These are phyloP conservation scores for Monosporozyma aquatica DNA, from an alignment of 805 yeast species.

Conservation along the genomic window DNA sequence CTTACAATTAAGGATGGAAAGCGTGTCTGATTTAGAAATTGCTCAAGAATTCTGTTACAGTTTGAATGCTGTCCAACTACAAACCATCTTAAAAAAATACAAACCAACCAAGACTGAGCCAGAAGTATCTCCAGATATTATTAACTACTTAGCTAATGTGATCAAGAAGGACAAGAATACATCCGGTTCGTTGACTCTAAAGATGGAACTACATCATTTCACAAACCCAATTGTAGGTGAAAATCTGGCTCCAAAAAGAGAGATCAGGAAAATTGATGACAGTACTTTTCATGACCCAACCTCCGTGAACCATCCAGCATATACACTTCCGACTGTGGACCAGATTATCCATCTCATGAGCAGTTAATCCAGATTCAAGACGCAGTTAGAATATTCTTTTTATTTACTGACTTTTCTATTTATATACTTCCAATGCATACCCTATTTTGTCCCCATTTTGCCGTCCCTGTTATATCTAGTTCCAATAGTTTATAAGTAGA, in stretches of 20 bases:
- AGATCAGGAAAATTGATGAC: not conserved
- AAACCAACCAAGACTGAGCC: constrained; percentile 7
- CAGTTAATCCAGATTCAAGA: not conserved
- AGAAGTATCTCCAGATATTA: constrained; percentile 9
- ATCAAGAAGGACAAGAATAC: constrained; percentile 6
- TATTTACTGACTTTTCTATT: too few species aligned
- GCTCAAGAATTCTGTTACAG: constrained; percentile 10
- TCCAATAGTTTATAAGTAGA: too few species aligned
- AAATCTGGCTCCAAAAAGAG: not conserved
- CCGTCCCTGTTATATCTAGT: too few species aligned
- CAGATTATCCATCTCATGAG: not conserved
- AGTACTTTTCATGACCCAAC: not conserved
- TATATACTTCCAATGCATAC: not conserved
- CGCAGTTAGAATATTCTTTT: too few species aligned
- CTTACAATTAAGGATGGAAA: constrained; percentile 12
- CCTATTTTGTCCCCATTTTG: not conserved
- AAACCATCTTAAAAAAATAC: constrained; percentile 11
- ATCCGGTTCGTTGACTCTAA: constrained; percentile 4
- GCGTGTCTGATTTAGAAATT: constrained; percentile 7
- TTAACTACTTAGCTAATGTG: constrained; percentile 7
- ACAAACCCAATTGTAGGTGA: constrained; percentile 1
- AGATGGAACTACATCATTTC: constrained; percentile 2
- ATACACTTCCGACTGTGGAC: not conserved
- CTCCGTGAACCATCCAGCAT: not conserved
- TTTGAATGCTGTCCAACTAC: constrained; percentile 9